A percentile compares a stretch with the other conserved stretches of the same genome.
Evolutionary conservation across 352 stramenopile genomes (phyloP).

Genomic region (Globisporangium recalcitrans): DNA sequence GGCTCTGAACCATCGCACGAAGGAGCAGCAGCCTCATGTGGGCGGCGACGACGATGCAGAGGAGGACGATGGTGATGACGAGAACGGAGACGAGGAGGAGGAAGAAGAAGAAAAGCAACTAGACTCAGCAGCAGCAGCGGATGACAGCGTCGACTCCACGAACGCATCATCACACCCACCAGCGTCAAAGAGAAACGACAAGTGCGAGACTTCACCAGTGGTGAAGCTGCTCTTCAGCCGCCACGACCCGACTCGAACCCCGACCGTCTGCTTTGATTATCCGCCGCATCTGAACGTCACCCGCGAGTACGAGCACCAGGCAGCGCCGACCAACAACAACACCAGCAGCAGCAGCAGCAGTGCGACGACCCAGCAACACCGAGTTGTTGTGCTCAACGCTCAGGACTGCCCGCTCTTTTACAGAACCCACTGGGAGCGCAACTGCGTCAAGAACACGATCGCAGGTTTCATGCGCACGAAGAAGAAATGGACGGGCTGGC

Average conservation of each 20-base stretch:
- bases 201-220: slow-evolving; percentile 28
- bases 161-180: background rate
- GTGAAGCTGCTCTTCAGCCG: slow-evolving; percentile 59
- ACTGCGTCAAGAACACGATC: slow-evolving; percentile 91
- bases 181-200: slow-evolving; percentile 20
- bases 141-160: background rate
- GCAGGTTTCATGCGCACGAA: slow-evolving; percentile 58
- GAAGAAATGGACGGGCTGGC: slow-evolving; percentile 53
- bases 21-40: slow-evolving; percentile 8
- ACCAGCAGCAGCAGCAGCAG: slow-evolving; percentile 2
- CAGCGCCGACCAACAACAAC: background rate
- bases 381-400: slow-evolving; percentile 36
- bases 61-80: slow-evolving; percentile 40
- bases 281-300: slow-evolving; percentile 53
- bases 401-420: slow-evolving; percentile 49
- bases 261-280: slow-evolving; percentile 90
- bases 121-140: background rate
- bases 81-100: slow-evolving; percentile 29
- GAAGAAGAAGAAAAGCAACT: slow-evolving; percentile 21
- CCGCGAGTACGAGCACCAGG: slow-evolving; percentile 28
- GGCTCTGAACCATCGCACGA: background rate
- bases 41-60: slow-evolving; percentile 39
- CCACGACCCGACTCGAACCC: slow-evolving; percentile 35
- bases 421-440: slow-evolving; percentile 89
- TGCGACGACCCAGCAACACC: slow-evolving; percentile 1